Conservation (phyloP, 2,329 filamentous ascomycete species). For the Paracorniculantispora psalliotae region DNA sequence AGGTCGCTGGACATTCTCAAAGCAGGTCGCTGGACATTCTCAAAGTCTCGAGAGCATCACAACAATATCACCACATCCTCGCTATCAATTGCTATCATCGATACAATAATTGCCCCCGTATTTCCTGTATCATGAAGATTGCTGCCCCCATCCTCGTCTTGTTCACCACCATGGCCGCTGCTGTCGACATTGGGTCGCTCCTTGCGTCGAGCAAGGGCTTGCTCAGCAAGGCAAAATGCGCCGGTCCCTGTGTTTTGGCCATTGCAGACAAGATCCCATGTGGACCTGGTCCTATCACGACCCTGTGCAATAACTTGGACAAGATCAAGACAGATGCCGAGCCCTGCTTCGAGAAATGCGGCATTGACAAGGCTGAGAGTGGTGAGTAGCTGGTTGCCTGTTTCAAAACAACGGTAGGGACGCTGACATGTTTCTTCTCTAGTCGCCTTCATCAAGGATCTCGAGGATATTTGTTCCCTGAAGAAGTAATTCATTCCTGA, state of each 20-base stretch:
- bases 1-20: too few relatives aligned
- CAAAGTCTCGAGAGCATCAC: too few relatives aligned
- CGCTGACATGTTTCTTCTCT: background rate
- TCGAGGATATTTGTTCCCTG: background rate
- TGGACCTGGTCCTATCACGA: background rate
- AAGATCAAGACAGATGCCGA: background rate
- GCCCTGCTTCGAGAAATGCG: background rate
- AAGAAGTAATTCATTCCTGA: too few relatives aligned
- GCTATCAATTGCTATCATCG: background rate
- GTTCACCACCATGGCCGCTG: background rate
- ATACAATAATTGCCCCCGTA: background rate
- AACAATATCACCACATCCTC: background rate
- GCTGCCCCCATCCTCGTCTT: background rate
- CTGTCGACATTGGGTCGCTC: background rate
- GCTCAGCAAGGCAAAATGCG: background rate
- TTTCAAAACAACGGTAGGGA: too few relatives aligned
- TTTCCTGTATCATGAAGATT: background rate
- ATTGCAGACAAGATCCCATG: background rate
- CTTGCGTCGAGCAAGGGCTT: background rate
- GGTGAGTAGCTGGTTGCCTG: background rate
- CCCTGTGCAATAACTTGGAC: background rate
- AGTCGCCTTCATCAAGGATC: background rate
- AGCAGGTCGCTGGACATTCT: too few relatives aligned
- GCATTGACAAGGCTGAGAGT: background rate
- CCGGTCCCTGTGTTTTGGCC: background rate